Evolutionary conservation across 768 basidiomycete species (phyloP).

Genomic region (Epithele typhae): DNA sequence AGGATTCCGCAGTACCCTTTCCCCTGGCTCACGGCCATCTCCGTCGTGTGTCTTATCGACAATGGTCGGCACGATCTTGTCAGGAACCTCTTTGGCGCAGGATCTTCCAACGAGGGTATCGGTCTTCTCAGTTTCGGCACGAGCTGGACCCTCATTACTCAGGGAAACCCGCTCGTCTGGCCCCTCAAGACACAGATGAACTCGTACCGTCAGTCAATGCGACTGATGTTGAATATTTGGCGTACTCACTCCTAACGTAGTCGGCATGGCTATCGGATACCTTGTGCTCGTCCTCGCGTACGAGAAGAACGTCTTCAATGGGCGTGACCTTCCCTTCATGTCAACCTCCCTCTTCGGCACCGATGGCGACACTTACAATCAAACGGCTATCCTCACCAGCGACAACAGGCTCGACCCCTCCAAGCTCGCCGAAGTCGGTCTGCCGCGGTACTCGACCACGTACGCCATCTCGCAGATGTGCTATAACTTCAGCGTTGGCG

Average conservation of each 20-base stretch:
- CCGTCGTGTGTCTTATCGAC: constrained; percentile 44
- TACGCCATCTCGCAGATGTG: constrained; percentile 45
- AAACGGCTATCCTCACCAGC: constrained; percentile 35
- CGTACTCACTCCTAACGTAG: constrained; percentile 19
- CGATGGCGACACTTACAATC: constrained; percentile 37
- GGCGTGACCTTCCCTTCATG: constrained; percentile 43
- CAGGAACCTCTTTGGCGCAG: constrained; percentile 37
- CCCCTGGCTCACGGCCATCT: constrained; percentile 44
- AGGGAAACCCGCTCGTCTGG: constrained; percentile 52
- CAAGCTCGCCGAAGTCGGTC: constrained; percentile 26
- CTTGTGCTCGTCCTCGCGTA: constrained; percentile 37
- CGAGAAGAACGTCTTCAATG: constrained; percentile 43
- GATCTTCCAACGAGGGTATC: constrained; percentile 48
- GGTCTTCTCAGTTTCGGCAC: constrained; percentile 44
- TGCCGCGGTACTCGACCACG: constrained; percentile 38
- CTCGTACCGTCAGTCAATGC: constrained; percentile 32
- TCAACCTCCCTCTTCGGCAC: constrained; percentile 40
- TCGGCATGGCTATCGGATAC: constrained; percentile 48
- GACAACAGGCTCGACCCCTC: constrained; percentile 32
- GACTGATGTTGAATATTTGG: background rate
- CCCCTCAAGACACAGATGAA: constrained; percentile 50
- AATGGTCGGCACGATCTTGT: constrained; percentile 42
- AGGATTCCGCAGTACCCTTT: constrained; percentile 36
- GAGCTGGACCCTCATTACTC: constrained; percentile 51
- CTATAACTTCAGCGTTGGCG: constrained; percentile 47